Conservation (phyloP, 2,329 filamentous ascomycete species). For the Pestalotiopsis sp. region DNA sequence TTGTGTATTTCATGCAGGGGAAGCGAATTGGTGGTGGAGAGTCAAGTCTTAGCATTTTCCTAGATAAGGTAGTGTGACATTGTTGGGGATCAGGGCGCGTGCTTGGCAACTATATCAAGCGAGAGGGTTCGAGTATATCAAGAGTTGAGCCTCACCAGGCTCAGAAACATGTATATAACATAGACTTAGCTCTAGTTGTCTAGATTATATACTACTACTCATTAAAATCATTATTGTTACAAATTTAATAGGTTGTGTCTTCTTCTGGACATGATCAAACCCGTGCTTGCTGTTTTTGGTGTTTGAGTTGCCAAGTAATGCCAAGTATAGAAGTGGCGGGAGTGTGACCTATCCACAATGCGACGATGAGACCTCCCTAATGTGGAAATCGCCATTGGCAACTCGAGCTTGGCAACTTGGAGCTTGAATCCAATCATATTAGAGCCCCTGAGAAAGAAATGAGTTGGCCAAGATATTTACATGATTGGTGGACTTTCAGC, state of each 20-base stretch:
- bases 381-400: constrained; percentile 4
- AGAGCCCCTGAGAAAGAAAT: background rate
- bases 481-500: background rate
- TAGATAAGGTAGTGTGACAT: constrained; percentile 4
- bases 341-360: constrained; percentile 1
- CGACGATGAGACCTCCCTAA: constrained; percentile 8
- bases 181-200: too few species aligned
- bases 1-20: constrained; percentile 1
- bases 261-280: background rate
- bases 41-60: constrained; percentile 7
- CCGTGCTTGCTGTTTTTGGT: background rate
- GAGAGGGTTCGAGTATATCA: background rate
- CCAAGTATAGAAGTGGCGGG: constrained; percentile 8
- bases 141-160: background rate
- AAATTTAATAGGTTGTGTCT: background rate
- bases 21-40: constrained; percentile 5
- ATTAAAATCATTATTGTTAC: background rate
- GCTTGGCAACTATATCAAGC: constrained; percentile 4
- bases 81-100: background rate
- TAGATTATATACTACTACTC: background rate
- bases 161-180: too few species aligned
- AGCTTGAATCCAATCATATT: background rate
- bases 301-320: constrained; percentile 9
- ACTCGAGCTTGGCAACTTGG: background rate
- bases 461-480: background rate